Conservation (phyloP, 306 rosid species). For the Fagus sylvatica region DNA sequence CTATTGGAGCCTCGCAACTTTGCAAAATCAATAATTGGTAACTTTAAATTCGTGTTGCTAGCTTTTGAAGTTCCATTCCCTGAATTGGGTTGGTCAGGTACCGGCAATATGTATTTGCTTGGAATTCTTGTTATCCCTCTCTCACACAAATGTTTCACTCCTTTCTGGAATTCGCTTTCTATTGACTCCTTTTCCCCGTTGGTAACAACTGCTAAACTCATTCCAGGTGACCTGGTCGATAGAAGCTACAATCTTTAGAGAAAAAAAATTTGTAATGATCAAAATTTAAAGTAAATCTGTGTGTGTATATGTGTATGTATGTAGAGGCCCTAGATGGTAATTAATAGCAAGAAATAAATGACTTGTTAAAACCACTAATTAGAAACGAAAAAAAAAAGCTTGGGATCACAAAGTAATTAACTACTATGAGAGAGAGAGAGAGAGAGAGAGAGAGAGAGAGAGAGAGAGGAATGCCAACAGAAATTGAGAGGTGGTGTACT, state of each 20-base stretch:
- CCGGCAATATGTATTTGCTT: conserved; percentile 26
- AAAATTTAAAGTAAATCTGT: not conserved
- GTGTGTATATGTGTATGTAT: not conserved
- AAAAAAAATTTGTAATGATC: not conserved
- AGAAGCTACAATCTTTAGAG: not conserved
- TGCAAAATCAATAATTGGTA: conserved; percentile 70
- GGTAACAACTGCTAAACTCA: not conserved
- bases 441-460: too few species aligned
- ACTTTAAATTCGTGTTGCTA: conserved; percentile 30
- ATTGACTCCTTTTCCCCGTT: not conserved
- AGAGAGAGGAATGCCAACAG: too few species aligned
- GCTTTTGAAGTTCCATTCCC: not conserved
- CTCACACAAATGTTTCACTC: conserved; percentile 30
- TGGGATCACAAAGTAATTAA: too few species aligned
- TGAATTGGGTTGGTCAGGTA: conserved; percentile 18
- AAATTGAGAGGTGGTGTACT: too few species aligned
- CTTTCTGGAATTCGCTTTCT: conserved; percentile 20
- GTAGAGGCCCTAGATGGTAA: too few species aligned
- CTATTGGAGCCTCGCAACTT: conserved; percentile 62
- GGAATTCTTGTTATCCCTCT: conserved; percentile 22
- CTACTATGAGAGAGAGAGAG: too few species aligned
- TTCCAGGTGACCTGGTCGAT: not conserved
- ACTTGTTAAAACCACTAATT: too few species aligned
- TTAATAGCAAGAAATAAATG: too few species aligned
- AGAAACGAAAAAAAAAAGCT: too few species aligned